Evolutionary conservation across 140 eudicot genomes (phyloP), one percentile per base, ranked within the genome.

Genomic region (Erigeron philadelphicus): DNA sequence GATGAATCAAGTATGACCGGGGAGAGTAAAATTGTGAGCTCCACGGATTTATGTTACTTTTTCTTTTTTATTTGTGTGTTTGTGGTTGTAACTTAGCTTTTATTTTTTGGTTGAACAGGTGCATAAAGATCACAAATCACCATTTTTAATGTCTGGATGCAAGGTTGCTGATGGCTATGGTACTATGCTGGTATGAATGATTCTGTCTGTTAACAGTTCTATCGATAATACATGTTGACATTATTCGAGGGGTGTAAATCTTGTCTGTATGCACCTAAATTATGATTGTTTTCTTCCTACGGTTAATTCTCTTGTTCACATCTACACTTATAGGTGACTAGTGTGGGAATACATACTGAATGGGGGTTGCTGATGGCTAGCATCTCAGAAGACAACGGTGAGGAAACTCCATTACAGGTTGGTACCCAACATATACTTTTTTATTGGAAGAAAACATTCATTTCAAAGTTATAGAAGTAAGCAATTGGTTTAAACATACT

Each of bases 1-100:
- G 98, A 92, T 72, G 98, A 92, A 74, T 92, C 98, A 35, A 92
- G 98, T 72, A 92, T 92, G 98, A 92, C 98, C 9, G 98, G 98
- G 67, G 98, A 92, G 88, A 89, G 96, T 79, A 92, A 92, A 80
- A 88, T 92, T 68, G 98, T 92, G 70, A 80, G 95, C 64, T 61
- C 53, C 16, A 7, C 63, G 19, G 31, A 25, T 18, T 61, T 16
- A 9, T 40, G 17, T 15, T 11, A 16, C 16, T 1, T 68, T 74
- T 47, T 61, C 8, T 38, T 6, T 11, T 57, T 15, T 70, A 38
- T 46, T 12, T 72, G 8, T 18, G 17, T 25, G 18, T 55, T 45
- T 56, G 59, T 76, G 49, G 68, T 76, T 7, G 48, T 77, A 21
- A 71, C 57, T 15, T 40, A 65, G n/a, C n/a, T n/a, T n/a, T n/a